phyloP scores from a whole-genome alignment of 148 eudicot genomes.

The Pouteria glomerata region DNA sequence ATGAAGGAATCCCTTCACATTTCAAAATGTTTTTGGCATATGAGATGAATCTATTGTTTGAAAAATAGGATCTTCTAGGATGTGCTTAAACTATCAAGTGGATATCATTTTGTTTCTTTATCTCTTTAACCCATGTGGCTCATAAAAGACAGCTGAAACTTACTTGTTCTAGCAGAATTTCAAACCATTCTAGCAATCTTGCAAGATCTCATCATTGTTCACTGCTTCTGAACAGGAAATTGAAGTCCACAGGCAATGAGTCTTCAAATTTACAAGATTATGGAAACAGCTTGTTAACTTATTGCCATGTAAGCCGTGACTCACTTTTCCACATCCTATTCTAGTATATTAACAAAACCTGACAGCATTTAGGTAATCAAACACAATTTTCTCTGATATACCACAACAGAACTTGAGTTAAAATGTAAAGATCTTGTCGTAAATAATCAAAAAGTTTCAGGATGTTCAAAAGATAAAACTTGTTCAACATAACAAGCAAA shows the following conservation, averaged over 20 bases:
- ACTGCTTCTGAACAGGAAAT: conserved; percentile 17
- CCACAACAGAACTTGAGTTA: not conserved
- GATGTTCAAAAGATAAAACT: not conserved
- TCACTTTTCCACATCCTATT: not conserved
- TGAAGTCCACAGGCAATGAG: not conserved
- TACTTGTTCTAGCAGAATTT: not conserved
- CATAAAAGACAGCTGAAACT: not conserved
- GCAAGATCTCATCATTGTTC: conserved; percentile 4
- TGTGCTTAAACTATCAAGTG: not conserved
- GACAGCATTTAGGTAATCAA: not conserved
- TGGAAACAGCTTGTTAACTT: conserved; percentile 9
- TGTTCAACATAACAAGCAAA: not conserved
- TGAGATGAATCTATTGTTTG: conserved; percentile 1
- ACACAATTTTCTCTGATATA: not conserved
- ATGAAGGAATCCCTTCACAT: not conserved
- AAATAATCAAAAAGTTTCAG: conserved; percentile 2
- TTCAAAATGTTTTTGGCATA: not conserved
- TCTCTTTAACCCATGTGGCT: not conserved
- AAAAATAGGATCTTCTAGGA: not conserved
- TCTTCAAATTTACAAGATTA: conserved; percentile 12
- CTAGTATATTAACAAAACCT: not conserved
- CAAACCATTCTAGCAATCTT: not conserved
- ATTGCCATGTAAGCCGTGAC: conserved; percentile 23
- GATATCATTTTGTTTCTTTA: not conserved
- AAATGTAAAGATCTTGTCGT: not conserved